These are phyloP conservation scores for Kwoniella mangroviensis DNA, from an alignment of 768 basidiomycete genomes.

Conservation along the genomic window DNA sequence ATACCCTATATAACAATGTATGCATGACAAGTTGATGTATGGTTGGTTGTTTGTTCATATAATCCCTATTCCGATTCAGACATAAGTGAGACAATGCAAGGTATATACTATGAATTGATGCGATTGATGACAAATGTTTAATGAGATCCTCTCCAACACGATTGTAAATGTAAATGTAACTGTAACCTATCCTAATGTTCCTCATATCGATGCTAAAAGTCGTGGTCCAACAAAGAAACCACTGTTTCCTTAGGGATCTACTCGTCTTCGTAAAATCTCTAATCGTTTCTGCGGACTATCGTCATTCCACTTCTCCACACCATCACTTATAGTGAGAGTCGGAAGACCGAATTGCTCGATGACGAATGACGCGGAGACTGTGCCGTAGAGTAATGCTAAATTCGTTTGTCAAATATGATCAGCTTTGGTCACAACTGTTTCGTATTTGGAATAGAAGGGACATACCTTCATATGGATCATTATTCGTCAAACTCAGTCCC, in stretches of 20 bases:
- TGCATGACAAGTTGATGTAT: too few species aligned
- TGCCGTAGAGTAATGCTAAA: constrained; percentile 46
- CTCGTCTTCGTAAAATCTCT: constrained; percentile 23
- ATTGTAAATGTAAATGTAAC: neutral
- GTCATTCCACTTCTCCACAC: constrained; percentile 41
- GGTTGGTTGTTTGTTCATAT: neutral
- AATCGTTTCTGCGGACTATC: constrained; percentile 32
- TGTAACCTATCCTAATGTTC: neutral
- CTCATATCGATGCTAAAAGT: neutral
- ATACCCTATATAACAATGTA: neutral
- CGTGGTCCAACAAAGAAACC: too few species aligned
- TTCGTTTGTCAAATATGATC: too few species aligned
- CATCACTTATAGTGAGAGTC: neutral
- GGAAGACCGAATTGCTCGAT: constrained; percentile 51
- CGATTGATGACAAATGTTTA: too few species aligned
- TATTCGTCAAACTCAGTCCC: constrained; percentile 29
- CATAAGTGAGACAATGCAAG: neutral
- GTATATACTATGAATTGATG: neutral
- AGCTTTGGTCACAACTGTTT: too few species aligned
- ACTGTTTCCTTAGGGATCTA: neutral
- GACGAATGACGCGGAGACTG: constrained; percentile 49
- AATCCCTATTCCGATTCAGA: constrained; percentile 1
- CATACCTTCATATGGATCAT: constrained; percentile 43
- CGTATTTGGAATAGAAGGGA: neutral
- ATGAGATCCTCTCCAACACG: neutral